Base-by-base conservation (phyloP, 371 early-diverging fungal species). In the Saksenaea oblongispora region DNA sequence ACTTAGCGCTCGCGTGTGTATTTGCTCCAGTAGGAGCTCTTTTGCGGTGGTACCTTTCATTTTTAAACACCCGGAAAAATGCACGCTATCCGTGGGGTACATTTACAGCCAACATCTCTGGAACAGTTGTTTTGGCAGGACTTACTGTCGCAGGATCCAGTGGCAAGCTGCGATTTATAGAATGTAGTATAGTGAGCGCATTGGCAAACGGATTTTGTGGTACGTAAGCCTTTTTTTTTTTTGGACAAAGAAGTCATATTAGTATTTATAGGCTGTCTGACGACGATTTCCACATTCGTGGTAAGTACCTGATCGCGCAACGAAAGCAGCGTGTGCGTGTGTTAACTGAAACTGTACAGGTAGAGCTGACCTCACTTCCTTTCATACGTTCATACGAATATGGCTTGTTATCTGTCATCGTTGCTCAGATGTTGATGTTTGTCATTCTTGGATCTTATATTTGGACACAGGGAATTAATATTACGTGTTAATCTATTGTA, bases 221-320 rank as follows among this genome's bases (percentile, higher is more conserved):
- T 82, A 78, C 59, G 69, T 51, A 17, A 9, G 36, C 1, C 42
- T 42, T 34, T 44, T 7, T 41, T 22, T 14, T 2, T 27, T 39
- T 34, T 24, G 7, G n/a, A n/a, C 27, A 34, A 4, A 11, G 5
- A 41, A 15, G n/a, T 39, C 31, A 28, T 51, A 35, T 61, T 5
- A 44, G 41, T 60, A 39, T 47, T 17, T 22, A 15, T 67, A 76
- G 86, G 84, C 13, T 90, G 92, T 56, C 61, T 93, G 54, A 88
- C 91, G 0, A 93, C 93, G 0, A 75, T 93, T 22, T 91, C 91
- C 1, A 91, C 93, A 1, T 89, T 91, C 69, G 81, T 80, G 27
- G 82, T 86, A 74, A 69, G 70, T 39, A n/a, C 24, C n/a, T 41
- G 36, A 15, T 27, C 34, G 3, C 15, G 11, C 14, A 47, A 36